These are phyloP conservation scores for Dactylis glomerata DNA, from an alignment of 176 grass and related monocot genomes.

Conservation along the genomic window DNA sequence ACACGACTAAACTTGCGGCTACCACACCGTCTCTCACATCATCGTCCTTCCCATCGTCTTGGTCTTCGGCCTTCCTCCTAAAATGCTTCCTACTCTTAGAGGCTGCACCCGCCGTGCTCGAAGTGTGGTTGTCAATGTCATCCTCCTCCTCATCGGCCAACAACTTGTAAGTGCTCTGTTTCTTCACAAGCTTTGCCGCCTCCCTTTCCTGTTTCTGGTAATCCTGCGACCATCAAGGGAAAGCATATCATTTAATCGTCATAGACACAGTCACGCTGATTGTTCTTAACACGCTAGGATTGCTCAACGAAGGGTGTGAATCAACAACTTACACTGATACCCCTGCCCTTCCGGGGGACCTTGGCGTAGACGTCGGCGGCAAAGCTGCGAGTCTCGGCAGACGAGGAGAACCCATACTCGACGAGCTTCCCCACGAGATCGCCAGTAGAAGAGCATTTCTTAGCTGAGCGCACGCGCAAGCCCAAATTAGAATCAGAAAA, in stretches of 20 bases:
- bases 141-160: constrained; percentile 58
- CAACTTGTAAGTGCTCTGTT: constrained; percentile 79
- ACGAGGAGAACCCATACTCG: constrained; percentile 54
- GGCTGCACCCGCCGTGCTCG: constrained; percentile 14
- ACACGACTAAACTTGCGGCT: background rate
- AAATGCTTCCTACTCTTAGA: constrained; percentile 70
- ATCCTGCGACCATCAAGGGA: constrained; percentile 34
- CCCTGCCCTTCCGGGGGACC: constrained; percentile 60
- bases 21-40: constrained; percentile 41
- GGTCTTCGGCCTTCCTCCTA: constrained; percentile 60
- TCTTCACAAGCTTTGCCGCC: constrained; percentile 58
- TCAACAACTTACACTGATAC: constrained; percentile 52
- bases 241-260: constrained; percentile 6
- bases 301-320: background rate
- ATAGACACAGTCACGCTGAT: background rate
- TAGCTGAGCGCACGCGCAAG: constrained; percentile 39
- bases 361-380: constrained; percentile 57
- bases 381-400: constrained; percentile 52
- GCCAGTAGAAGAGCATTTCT: constrained; percentile 63
- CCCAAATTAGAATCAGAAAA: background rate
- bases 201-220: constrained; percentile 84
- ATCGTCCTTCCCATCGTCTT: constrained; percentile 54
- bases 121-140: constrained; percentile 22
- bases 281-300: background rate
- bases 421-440: constrained; percentile 61